Base-by-base conservation (phyloP, 768 basidiomycete species). In the Coprinellus micaceus region DNA sequence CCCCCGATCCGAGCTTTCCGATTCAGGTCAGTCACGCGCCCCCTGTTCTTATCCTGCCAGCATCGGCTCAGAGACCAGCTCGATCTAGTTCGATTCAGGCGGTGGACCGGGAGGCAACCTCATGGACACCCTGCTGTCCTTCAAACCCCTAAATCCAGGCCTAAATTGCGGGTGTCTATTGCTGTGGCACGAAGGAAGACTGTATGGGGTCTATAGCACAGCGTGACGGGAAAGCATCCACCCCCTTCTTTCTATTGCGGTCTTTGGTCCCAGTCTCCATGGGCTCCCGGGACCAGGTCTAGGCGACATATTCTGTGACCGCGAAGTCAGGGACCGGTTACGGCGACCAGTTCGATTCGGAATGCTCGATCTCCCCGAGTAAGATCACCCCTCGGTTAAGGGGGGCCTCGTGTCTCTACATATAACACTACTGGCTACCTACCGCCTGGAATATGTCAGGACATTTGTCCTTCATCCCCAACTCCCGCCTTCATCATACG, bases 381-480 rank as follows among this genome's bases (percentile, higher is more conserved):
- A 66, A 66, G 60, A 60, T 63, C 58, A 26, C 46, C 21, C 65
- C 63, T 71, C 69, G 71, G 68, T 71, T 70, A 70, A 30, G 54
- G 58, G 63, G 64, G 63, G 73, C 75, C 78, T 78, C 77, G 72
- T 77, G 76, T 61, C 63, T 59, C 55, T 69, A 67, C 70, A 70
- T 77, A 74, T 73, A 74, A 68, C 65, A 69, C 60, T 57, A 50
- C 62, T 60, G 57, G 55, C 49, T 57, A 58, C 67, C 60, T 69
- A 68, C 69, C 72, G 61, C 63, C 63, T 64, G 63, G 66, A 60
- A 60, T 67, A 70, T 70, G 67, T 64, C 56, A 70, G 71, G 71
- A 69, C 69, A 60, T 63, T 65, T 60, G 70, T 71, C 70, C 73
- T 69, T 61, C 58, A 53, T 53, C 47, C 59, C 60, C 60, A 58